A percentile compares a stretch with the other conserved stretches of the same genome.
phyloP scores from a whole-genome alignment of 306 rosid genomes.

The Oxytropis ochrocephala region DNA sequence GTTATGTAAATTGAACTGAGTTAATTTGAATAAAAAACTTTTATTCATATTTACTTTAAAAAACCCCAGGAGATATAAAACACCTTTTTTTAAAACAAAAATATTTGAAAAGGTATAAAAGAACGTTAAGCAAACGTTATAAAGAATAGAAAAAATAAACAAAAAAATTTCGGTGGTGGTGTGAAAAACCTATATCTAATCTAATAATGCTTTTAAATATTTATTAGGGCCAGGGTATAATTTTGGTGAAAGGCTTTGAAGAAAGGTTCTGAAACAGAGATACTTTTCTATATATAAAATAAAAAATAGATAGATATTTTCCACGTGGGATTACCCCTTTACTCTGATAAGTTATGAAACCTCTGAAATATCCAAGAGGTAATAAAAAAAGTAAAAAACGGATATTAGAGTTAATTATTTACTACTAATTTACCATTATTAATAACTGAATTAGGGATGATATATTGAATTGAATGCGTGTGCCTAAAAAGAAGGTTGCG shows the following conservation, averaged over 20 bases:
- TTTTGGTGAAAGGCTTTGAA: background rate
- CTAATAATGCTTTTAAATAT: too few species aligned
- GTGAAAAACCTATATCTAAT: too few species aligned
- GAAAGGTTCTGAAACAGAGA: too few species aligned
- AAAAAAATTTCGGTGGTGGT: background rate
- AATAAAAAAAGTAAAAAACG: background rate
- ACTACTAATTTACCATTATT: background rate
- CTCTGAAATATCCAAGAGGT: constrained; percentile 13
- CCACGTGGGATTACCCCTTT: constrained; percentile 10
- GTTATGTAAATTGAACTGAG: background rate
- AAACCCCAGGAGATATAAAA: background rate
- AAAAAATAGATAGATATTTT: background rate
- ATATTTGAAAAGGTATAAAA: too few species aligned
- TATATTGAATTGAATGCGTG: too few species aligned
- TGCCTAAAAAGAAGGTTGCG: background rate
- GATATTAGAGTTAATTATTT: background rate
- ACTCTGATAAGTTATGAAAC: background rate
- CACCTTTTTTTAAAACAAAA: too few species aligned
- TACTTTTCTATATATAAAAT: too few species aligned
- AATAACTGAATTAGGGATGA: background rate
- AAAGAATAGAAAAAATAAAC: background rate
- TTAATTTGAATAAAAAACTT: background rate
- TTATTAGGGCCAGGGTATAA: background rate
- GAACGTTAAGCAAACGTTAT: background rate
- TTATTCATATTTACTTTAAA: constrained; percentile 2